These are phyloP conservation scores for Rubroshorea leprosula DNA, from an alignment of 345 rosid genomes.

Conservation along the genomic window DNA sequence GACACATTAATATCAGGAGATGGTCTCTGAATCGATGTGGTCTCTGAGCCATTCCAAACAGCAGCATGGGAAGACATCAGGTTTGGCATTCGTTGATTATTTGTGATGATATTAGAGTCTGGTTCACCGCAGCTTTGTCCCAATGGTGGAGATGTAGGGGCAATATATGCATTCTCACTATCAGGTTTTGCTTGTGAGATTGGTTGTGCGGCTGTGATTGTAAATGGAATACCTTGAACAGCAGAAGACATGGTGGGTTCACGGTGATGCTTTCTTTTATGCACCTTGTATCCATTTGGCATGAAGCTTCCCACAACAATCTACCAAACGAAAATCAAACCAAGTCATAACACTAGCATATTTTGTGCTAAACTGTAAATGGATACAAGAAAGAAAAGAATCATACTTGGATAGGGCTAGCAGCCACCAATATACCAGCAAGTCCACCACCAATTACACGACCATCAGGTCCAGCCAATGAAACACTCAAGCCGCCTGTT, in stretches of 20 bases:
- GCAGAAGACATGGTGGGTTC: slow-evolving; percentile 7
- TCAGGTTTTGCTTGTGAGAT: slow-evolving; percentile 34
- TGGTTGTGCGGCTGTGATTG: slow-evolving; percentile 19
- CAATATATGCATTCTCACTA: slow-evolving; percentile 5
- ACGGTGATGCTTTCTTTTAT: slow-evolving; percentile 24
- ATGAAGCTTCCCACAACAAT: slow-evolving; percentile 60
- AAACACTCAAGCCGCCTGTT: slow-evolving; percentile 47
- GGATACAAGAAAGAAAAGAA: too few relatives aligned
- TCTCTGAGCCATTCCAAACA: slow-evolving; percentile 31
- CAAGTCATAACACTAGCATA: too few relatives aligned
- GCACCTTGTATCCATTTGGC: slow-evolving; percentile 32
- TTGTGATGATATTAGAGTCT: slow-evolving; percentile 3
- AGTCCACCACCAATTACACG: slow-evolving; percentile 53
- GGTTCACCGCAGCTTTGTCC: slow-evolving; percentile 3
- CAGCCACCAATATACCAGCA: slow-evolving; percentile 53
- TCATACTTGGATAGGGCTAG: slow-evolving; percentile 61
- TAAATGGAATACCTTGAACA: slow-evolving; percentile 12
- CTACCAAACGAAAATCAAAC: slow-evolving; percentile 26
- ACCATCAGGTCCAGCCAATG: slow-evolving; percentile 53
- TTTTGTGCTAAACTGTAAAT: not conserved
- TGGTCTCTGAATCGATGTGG: slow-evolving; percentile 26
- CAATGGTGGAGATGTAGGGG: slow-evolving; percentile 3
- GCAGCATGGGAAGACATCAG: slow-evolving; percentile 3
- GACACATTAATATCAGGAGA: slow-evolving; percentile 51
- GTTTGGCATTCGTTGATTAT: slow-evolving; percentile 11